phyloP scores from a whole-genome alignment of 441 rosid species.

The Populus tomentosa region DNA sequence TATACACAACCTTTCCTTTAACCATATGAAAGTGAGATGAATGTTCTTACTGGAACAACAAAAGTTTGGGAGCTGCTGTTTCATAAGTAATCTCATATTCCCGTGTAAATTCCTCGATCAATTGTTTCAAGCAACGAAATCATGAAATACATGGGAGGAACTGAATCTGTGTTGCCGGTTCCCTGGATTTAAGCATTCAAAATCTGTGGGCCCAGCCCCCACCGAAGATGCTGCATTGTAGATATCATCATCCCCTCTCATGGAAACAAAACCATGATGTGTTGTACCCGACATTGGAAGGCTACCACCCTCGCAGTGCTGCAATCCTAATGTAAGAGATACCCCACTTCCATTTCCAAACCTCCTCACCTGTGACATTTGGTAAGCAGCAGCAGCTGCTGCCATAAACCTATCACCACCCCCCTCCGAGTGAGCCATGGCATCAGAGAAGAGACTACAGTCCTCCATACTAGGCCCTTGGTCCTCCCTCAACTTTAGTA shows the following conservation, averaged over 20 bases:
- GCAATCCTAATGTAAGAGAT: constrained; percentile 83
- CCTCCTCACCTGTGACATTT: constrained; percentile 62
- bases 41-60: constrained; percentile 5
- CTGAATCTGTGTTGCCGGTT: constrained; percentile 61
- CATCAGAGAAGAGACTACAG: constrained; percentile 38
- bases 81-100: background rate
- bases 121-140: constrained; percentile 61
- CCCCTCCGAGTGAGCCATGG: constrained; percentile 29
- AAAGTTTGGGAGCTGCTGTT: background rate
- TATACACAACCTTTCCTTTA: constrained; percentile 23
- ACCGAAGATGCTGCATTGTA: constrained; percentile 35
- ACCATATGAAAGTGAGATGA: constrained; percentile 20
- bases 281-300: constrained; percentile 43
- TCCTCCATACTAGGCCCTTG: constrained; percentile 35
- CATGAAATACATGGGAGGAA: constrained; percentile 67
- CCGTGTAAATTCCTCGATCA: background rate
- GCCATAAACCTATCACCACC: constrained; percentile 40
- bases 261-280: constrained; percentile 42
- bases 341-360: constrained; percentile 56
- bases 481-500: constrained; percentile 40
- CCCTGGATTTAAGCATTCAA: constrained; percentile 55
- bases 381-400: constrained; percentile 51
- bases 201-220: constrained; percentile 42
- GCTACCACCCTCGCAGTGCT: constrained; percentile 63
- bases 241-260: constrained; percentile 51